phyloP scores from a whole-genome alignment of 345 rosid genomes.

The Eucalyptus curtisii region DNA sequence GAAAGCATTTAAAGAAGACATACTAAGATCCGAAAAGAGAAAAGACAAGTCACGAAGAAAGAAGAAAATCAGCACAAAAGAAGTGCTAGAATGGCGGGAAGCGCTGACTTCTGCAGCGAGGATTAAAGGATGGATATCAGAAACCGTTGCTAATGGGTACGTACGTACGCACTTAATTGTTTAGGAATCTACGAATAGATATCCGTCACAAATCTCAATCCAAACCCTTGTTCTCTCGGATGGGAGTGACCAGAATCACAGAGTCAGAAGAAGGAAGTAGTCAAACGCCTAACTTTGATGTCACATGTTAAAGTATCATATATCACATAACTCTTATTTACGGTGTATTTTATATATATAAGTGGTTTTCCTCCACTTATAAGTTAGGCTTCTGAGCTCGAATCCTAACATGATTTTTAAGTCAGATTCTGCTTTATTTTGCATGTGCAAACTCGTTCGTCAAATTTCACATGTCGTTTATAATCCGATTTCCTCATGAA shows the following conservation, averaged over 20 bases:
- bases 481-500: too few species aligned
- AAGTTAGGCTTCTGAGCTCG: too few species aligned
- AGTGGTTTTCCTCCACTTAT: too few species aligned
- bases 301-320: not conserved
- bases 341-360: accelerated
- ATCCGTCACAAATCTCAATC: not conserved
- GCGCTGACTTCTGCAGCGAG: not conserved
- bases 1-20: not conserved
- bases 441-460: too few species aligned
- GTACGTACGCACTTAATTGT: not conserved
- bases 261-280: not conserved
- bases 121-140: not conserved
- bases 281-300: not conserved
- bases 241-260: not conserved
- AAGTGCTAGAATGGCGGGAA: not conserved
- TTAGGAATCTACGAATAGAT: not conserved
- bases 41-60: not conserved
- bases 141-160: not conserved
- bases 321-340: too few species aligned
- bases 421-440: too few species aligned
- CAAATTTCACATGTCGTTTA: too few species aligned
- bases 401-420: too few species aligned
- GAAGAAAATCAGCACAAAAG: not conserved
- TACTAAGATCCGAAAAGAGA: not conserved
- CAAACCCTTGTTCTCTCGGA: not conserved